Conservation (phyloP, 345 rosid species). For the Euphorbia pulcherrima region DNA sequence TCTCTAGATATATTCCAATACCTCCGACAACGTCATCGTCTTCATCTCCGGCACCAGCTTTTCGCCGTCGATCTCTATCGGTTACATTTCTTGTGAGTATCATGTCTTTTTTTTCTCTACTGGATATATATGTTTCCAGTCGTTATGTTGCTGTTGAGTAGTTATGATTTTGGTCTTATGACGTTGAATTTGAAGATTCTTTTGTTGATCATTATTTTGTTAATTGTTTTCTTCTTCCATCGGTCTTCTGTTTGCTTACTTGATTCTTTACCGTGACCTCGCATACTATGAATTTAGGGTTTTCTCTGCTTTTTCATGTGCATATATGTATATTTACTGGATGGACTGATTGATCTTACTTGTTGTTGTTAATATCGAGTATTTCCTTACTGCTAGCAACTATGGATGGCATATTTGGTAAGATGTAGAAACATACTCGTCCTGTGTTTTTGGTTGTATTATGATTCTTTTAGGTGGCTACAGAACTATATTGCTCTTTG, state of each 20-base stretch:
- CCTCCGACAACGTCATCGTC: constrained; percentile 20
- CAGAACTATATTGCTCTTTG: background rate
- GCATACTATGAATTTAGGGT: background rate
- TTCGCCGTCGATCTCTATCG: constrained; percentile 27
- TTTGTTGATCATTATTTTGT: background rate
- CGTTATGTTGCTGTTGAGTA: constrained; percentile 5
- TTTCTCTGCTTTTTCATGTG: background rate
- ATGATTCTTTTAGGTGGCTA: background rate
- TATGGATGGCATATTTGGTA: background rate
- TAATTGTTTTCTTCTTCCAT: background rate
- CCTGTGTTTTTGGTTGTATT: background rate
- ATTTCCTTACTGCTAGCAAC: background rate
- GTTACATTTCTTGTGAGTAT: constrained; percentile 17
- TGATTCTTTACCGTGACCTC: background rate
- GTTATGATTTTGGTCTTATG: constrained; percentile 3
- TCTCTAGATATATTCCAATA: constrained; percentile 18
- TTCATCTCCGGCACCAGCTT: constrained; percentile 1
- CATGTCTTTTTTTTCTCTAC: background rate
- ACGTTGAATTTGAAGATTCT: background rate
- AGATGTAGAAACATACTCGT: background rate
- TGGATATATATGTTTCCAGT: background rate
- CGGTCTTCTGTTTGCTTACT: background rate
- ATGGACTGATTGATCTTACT: background rate
- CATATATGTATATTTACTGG: background rate
- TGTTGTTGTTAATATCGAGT: background rate